Base-by-base conservation (phyloP, 2,329 filamentous ascomycete genomes). In the Hirsutella minnesotensis region DNA sequence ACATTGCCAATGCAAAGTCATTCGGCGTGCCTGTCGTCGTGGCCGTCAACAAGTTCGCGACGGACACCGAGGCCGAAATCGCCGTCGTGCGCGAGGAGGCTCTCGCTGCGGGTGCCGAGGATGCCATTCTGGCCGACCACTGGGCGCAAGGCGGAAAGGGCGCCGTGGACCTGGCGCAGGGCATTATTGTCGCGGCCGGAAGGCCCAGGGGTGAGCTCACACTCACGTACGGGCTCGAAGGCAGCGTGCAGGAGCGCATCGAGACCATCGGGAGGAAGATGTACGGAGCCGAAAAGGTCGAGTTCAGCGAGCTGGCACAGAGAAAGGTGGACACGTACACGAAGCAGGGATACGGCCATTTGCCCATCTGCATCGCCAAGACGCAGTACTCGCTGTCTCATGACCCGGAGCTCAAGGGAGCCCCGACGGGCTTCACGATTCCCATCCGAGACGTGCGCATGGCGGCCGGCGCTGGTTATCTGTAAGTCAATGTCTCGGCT, bases 321-420 rank as follows among this genome's bases (percentile, higher is more conserved):
- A 86, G 88, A 69, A 96, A 98, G 77, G 84, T 96, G 50, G 89
- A 95, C 59, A 89, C 82, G 8, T 98, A 96, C 66, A 89, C 85
- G 27, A 79, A 79, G 59, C 92, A 96, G 64, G 92, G 92, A 38
- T 94, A 90, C 56, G 84, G 83, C 19, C 87, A 95, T 63, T 70
- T 98, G 50, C 92, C 92, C 30, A 95, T 96, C 58, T 98, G 92
- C 63, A 78, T 96, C 51, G 92, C 92, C 48, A 98, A 98, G 80
- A 98, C 92, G 13, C 92, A 98, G 65, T 98, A 98, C 70, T 94
- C 86, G 29, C 74, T 98, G 39, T 92, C 84, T 45, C 90, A 96
- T 64, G 88, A 98, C 61, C 83, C 90, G 3, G 80, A 85, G 10
- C 73, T 96, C 54, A 98, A 98, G 76, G 92, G 92, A 48, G 92